phyloP scores from a whole-genome alignment of 495 filamentous ascomycete species.

The Penicillium diatomitis region DNA sequence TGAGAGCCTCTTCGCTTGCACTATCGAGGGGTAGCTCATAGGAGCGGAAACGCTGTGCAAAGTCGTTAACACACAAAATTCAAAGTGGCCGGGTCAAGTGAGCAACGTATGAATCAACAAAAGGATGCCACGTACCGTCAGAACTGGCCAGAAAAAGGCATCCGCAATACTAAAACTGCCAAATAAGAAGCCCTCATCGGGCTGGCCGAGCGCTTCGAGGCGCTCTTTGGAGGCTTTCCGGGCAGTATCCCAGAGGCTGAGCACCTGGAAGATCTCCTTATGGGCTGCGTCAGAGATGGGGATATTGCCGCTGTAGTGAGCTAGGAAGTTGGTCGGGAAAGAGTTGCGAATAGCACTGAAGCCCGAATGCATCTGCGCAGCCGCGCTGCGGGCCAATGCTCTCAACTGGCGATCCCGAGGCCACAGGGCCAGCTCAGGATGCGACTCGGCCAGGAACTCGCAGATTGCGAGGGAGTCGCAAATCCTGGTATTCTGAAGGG shows the following conservation, averaged over 20 bases:
- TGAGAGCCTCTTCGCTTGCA: constrained; percentile 27
- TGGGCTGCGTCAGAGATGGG: constrained; percentile 17
- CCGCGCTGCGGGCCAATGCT: constrained; percentile 40
- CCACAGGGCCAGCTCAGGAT: constrained; percentile 36
- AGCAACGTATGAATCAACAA: not conserved
- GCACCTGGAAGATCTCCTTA: constrained; percentile 18
- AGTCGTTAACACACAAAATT: not conserved
- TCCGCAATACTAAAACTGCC: constrained; percentile 30
- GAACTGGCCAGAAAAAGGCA: constrained; percentile 25
- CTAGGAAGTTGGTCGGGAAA: constrained; percentile 38
- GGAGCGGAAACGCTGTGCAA: constrained; percentile 32
- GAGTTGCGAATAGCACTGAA: constrained; percentile 37
- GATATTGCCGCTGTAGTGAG: constrained; percentile 22
- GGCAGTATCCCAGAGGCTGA: constrained; percentile 15
- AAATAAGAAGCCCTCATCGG: constrained; percentile 20
- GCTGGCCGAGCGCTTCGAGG: constrained; percentile 13
- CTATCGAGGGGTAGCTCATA: constrained; percentile 33
- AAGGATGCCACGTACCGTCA: constrained; percentile 25
- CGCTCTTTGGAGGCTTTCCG: constrained; percentile 14
- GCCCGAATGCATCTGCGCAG: constrained; percentile 47
- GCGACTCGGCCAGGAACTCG: constrained; percentile 42
- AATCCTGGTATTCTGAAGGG: constrained; percentile 21
- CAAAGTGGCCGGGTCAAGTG: not conserved
- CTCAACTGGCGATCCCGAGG: constrained; percentile 34
- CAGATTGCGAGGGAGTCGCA: constrained; percentile 46